A percentile compares a stretch with the other conserved stretches of the same genome.
Evolutionary conservation across 2,329 filamentous ascomycete species (phyloP).

Genomic region (Botrytis tulipae): DNA sequence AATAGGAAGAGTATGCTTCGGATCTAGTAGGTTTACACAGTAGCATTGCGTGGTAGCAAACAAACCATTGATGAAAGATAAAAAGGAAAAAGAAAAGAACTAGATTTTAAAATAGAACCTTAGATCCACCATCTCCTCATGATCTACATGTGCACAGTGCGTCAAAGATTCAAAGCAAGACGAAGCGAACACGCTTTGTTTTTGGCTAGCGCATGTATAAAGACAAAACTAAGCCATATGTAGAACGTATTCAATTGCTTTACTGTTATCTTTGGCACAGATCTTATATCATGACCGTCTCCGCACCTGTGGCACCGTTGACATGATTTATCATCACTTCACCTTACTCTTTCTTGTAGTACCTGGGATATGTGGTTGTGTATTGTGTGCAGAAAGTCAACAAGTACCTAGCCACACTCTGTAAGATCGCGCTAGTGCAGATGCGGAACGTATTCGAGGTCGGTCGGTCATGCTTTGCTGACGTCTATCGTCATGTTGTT

Average conservation of each 20-base stretch:
- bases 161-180: not conserved
- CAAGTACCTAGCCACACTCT: not conserved
- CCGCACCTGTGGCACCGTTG: not conserved
- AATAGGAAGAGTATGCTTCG: not conserved
- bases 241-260: not conserved
- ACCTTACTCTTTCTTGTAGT: not conserved
- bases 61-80: not conserved
- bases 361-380: not conserved
- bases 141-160: not conserved
- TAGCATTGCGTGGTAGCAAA: not conserved
- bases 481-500: not conserved
- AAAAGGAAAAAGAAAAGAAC: not conserved
- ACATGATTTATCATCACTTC: constrained; percentile 1
- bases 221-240: not conserved
- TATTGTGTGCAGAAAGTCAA: not conserved
- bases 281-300: not conserved
- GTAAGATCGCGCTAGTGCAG: not conserved
- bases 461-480: not conserved
- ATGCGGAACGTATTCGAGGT: not conserved
- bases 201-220: not conserved
- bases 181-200: constrained; percentile 8
- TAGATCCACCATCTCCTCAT: not conserved
- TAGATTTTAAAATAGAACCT: not conserved
- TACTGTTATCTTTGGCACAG: not conserved
- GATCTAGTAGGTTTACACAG: not conserved